Conservation (phyloP, 1,284 basidiomycete genomes). For the Lignosus rhinocerotis region DNA sequence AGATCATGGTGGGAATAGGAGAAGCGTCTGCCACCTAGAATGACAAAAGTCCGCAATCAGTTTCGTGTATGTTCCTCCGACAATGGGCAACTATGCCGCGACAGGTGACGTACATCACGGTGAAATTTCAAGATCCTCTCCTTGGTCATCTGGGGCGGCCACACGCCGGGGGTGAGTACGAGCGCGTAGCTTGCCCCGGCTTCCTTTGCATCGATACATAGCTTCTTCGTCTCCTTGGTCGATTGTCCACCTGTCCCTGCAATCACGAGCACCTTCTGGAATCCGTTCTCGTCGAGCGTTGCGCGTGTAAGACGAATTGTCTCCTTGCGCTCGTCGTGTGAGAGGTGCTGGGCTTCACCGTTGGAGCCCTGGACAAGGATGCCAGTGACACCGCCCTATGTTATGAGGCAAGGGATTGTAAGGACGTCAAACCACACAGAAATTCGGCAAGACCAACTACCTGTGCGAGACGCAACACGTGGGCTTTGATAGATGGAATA, state of each 20-base stretch:
- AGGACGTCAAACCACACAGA: background rate
- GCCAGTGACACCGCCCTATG: slow-evolving; percentile 67
- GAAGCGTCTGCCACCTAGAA: slow-evolving; percentile 76
- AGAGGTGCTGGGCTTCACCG: slow-evolving; percentile 80
- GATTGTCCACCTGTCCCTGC: slow-evolving; percentile 86
- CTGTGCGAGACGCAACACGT: slow-evolving; percentile 67
- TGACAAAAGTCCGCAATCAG: background rate
- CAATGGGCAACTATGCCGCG: background rate
- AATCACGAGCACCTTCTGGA: slow-evolving; percentile 69
- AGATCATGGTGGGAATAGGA: slow-evolving; percentile 86
- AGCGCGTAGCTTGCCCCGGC: slow-evolving; percentile 80
- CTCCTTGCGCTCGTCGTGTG: slow-evolving; percentile 63
- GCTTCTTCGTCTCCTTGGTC: slow-evolving; percentile 79
- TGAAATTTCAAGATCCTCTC: slow-evolving; percentile 68
- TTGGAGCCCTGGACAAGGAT: slow-evolving; percentile 79
- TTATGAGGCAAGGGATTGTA: no score
- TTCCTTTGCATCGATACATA: slow-evolving; percentile 76
- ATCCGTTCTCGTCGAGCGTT: slow-evolving; percentile 75
- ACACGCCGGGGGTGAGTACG: slow-evolving; percentile 72
- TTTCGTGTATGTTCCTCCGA: no score
- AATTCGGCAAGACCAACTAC: slow-evolving; percentile 32
- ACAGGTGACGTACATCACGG: slow-evolving; percentile 43
- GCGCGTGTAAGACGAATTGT: slow-evolving; percentile 68
- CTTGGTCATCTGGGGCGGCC: slow-evolving; percentile 62
- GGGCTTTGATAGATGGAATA: slow-evolving; percentile 55